phyloP scores from a whole-genome alignment of 2,329 filamentous ascomycete species.

The Gyromitra esculenta region DNA sequence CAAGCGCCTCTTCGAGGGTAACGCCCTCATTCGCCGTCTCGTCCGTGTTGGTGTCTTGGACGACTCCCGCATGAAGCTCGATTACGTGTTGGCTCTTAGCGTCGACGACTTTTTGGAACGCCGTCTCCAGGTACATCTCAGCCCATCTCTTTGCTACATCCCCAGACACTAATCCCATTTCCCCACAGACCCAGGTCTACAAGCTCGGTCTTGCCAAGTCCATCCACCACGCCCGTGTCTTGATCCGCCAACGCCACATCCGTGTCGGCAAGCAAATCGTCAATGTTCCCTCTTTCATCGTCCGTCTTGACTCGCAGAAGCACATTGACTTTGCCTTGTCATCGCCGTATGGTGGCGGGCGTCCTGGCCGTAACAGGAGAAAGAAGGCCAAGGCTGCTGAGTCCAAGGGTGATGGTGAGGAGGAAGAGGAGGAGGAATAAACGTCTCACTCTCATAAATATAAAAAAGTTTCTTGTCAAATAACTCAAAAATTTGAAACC shows the following conservation, averaged over 20 bases:
- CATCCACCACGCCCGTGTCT: constrained; percentile 99
- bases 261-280: constrained; percentile 99
- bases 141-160: neutral
- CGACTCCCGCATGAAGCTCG: constrained; percentile 99
- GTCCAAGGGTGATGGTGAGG: constrained; percentile 80
- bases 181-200: constrained; percentile 93
- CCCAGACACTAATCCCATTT: neutral
- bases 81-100: constrained; percentile 99
- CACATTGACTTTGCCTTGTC: constrained; percentile 99
- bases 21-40: constrained; percentile 99
- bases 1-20: constrained; percentile 99
- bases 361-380: constrained; percentile 95
- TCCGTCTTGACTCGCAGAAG: constrained; percentile 99
- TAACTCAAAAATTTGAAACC: constrained; percentile 46
- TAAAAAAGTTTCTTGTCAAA: constrained; percentile 49
- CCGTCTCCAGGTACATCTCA: constrained; percentile 64
- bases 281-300: constrained; percentile 99
- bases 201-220: constrained; percentile 99
- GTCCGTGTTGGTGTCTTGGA: constrained; percentile 99
- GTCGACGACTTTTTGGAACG: constrained; percentile 99
- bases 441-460: constrained; percentile 35
- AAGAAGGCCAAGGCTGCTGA: constrained; percentile 99
- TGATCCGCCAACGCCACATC: constrained; percentile 99
- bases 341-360: constrained; percentile 97
- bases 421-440: constrained; percentile 79